Evolutionary conservation across 208 protist genomes (phyloP), one percentile per base, ranked within the genome.

Genomic region (Leishmania braziliensis): DNA sequence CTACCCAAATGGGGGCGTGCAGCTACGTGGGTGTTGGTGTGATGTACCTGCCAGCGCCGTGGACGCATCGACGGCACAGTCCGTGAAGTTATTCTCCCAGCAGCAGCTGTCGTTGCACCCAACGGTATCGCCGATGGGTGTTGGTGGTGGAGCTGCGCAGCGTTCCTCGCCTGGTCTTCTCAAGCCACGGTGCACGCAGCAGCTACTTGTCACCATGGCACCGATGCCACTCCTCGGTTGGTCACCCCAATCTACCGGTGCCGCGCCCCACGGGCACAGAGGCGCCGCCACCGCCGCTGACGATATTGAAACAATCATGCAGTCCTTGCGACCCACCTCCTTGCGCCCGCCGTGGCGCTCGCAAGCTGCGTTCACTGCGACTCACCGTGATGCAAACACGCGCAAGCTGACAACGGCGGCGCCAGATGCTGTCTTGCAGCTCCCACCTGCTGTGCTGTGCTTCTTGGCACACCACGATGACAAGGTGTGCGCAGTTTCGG

Each of bases 1-100:
- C 62, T 95, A 95, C 74, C 79, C 87, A n/a, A 29, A 84, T 18
- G 75, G 80, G 4, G 88, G 89, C 4, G 88, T 95, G 33, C 70
- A 29, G 33, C 62, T 95, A 62, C 79, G 80, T 18, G 90, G 90
- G 5, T 69, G 76, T 69, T 93, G 90, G 90, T 84, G 82, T 33
- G 58, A 51, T 46, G 65, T 76, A 33, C 26, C 65, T 2, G 18
- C 78, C 48, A 51, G 6, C 23, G 33, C 26, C 29, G 56, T 39
- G 10, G 58, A 50, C 39, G 54, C 26, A 12, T 1, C 20, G 43
- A 23, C n/a, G 39, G 9, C 54, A 65, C 33, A n/a, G 74, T 33
- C 74, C 70, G 26, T 56, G n/a, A 36, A 75, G 48, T 16, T 14
- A 9, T 26, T 43, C 43, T 26, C 48, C 39, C 26, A 74, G 20